phyloP scores from a whole-genome alignment of 2,329 filamentous ascomycete species.

The Fusarium sp. region DNA sequence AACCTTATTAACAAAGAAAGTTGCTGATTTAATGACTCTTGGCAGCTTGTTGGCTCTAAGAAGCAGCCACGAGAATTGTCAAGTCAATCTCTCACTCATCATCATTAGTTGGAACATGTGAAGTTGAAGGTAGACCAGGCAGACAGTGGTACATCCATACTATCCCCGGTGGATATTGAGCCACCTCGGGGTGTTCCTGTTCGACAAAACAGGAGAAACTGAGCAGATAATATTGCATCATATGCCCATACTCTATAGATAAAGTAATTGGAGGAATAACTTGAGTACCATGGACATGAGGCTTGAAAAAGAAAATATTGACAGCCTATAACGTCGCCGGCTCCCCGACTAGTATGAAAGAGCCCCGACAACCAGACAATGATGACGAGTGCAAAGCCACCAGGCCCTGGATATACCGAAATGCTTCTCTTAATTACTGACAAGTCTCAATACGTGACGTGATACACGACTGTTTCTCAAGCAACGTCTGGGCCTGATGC shows the following conservation, averaged over 20 bases:
- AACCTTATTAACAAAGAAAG: not conserved
- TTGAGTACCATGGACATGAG: not conserved
- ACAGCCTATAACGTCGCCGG: not conserved
- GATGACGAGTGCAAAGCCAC: constrained; percentile 33
- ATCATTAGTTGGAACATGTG: not conserved
- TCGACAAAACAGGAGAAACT: not conserved
- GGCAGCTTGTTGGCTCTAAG: not conserved
- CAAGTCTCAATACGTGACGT: constrained; percentile 23
- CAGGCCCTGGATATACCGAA: not conserved
- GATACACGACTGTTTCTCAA: constrained; percentile 29
- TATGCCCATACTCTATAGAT: not conserved
- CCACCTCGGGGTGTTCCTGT: not conserved
- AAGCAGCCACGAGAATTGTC: not conserved
- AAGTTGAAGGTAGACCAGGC: not conserved
- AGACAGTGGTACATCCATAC: not conserved
- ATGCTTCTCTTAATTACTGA: not conserved
- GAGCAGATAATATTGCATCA: not conserved
- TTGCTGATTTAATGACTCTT: not conserved
- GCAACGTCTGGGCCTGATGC: constrained; percentile 16
- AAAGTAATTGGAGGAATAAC: not conserved
- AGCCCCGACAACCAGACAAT: constrained; percentile 18
- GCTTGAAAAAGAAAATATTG: constrained; percentile 2
- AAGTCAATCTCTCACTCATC: not conserved
- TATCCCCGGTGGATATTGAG: not conserved
- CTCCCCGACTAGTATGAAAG: constrained; percentile 11